Evolutionary conservation across 1,284 basidiomycete species (phyloP).

Genomic region (Sporisorium exsertum): DNA sequence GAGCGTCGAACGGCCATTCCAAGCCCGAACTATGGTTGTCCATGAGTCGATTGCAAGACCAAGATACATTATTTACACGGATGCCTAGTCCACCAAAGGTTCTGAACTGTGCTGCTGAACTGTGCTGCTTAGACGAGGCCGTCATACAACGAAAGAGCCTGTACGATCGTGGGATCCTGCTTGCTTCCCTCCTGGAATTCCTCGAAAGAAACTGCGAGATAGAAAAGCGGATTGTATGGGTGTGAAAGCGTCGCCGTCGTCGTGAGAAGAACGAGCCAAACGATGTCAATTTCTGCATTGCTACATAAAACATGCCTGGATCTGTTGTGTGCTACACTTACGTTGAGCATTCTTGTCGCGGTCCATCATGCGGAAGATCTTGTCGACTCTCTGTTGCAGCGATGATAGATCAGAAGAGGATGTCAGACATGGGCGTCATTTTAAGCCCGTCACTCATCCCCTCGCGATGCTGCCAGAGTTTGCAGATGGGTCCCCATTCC

Average conservation of each 20-base stretch:
- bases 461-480: not conserved
- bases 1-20: not conserved
- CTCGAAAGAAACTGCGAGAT: constrained; percentile 63
- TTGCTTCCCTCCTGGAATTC: constrained; percentile 69
- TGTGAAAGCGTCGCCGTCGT: not conserved
- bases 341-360: constrained; percentile 67
- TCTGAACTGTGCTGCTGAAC: not conserved
- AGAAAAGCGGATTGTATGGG: not conserved
- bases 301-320: not conserved
- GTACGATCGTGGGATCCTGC: constrained; percentile 68
- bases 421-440: not conserved
- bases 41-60: constrained; percentile 8
- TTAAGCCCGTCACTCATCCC: not conserved
- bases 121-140: constrained; percentile 41
- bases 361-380: constrained; percentile 69
- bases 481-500: not conserved
- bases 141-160: constrained; percentile 66
- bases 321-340: constrained; percentile 25
- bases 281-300: not conserved
- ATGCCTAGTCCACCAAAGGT: constrained; percentile 1
- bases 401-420: not conserved
- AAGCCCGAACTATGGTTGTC: not conserved
- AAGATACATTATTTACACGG: constrained; percentile 19
- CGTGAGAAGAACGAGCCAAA: not conserved
- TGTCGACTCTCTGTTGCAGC: constrained; percentile 64